phyloP scores from a whole-genome alignment of 192 early-diverging fungal genomes.

The Dimargaris xerosporica region DNA sequence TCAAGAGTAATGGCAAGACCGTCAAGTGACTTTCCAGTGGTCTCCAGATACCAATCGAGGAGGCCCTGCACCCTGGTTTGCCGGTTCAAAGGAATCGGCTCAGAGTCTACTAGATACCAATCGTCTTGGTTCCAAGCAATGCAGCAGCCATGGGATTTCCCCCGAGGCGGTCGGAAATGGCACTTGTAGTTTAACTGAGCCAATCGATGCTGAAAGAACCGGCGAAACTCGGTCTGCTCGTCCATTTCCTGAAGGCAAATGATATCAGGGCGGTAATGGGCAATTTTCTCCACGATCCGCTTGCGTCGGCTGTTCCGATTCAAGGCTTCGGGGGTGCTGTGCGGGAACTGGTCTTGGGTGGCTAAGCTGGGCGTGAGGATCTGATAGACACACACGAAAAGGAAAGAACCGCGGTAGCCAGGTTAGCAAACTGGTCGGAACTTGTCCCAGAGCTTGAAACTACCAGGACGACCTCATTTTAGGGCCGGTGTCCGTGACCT shows the following conservation, averaged over 20 bases:
- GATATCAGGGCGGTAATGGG: constrained; percentile 28
- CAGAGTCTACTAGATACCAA: background rate
- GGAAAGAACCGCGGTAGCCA: background rate
- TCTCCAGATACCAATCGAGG: no score
- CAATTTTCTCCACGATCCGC: constrained; percentile 28
- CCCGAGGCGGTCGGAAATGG: background rate
- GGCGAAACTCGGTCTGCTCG: background rate
- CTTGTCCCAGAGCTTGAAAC: constrained; percentile 4
- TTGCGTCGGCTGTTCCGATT: constrained; percentile 32
- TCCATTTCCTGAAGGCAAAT: constrained; percentile 43
- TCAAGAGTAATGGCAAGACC: background rate
- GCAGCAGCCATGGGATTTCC: background rate
- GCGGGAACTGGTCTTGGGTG: constrained; percentile 33
- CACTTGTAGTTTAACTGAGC: background rate
- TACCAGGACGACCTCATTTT: background rate
- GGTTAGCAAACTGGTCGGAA: background rate
- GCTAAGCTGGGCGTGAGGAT: constrained; percentile 36
- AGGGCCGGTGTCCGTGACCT: no score
- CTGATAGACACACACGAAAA: background rate
- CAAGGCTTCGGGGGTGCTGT: constrained; percentile 30
- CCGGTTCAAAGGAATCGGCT: background rate
- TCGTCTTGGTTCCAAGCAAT: background rate
- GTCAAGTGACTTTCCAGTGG: no score
- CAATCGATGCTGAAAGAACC: background rate
- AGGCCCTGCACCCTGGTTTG: background rate